Evolutionary conservation across 2,329 filamentous ascomycete species (phyloP).

Genomic region (Tympanopsis confertula): DNA sequence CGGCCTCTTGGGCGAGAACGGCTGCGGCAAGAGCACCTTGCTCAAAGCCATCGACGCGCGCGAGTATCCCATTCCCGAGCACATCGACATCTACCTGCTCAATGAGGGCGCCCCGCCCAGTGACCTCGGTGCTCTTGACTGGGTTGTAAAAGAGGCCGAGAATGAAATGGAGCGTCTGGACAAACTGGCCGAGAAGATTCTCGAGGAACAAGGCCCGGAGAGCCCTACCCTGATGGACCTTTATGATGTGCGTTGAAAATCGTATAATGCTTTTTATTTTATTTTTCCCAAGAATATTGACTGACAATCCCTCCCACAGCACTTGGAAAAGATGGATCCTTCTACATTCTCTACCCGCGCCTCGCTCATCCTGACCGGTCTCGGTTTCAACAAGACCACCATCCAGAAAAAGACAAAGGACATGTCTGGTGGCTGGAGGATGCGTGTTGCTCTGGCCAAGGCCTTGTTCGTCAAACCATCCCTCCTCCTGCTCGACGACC

Average conservation of each 20-base stretch:
- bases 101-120: slow-evolving; percentile 90
- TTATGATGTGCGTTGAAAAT: slow-evolving; percentile 66
- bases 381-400: slow-evolving; percentile 96
- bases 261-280: not conserved
- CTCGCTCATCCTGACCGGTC: slow-evolving; percentile 92
- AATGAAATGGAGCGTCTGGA: slow-evolving; percentile 85
- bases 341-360: slow-evolving; percentile 93
- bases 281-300: not conserved
- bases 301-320: slow-evolving; percentile 36
- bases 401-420: slow-evolving; percentile 99
- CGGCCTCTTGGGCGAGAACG: slow-evolving; percentile 94
- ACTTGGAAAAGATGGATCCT: slow-evolving; percentile 97
- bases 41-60: slow-evolving; percentile 87
- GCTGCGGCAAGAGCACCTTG: slow-evolving; percentile 96
- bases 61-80: slow-evolving; percentile 90
- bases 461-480: slow-evolving; percentile 97
- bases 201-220: slow-evolving; percentile 88
- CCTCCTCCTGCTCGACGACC: slow-evolving; percentile 80
- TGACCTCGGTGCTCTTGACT: slow-evolving; percentile 84
- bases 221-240: slow-evolving; percentile 82
- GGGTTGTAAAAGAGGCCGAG: slow-evolving; percentile 92
- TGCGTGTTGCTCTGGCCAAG: slow-evolving; percentile 96
- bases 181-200: slow-evolving; percentile 73
- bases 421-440: slow-evolving; percentile 99
- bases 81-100: slow-evolving; percentile 94